phyloP scores from a whole-genome alignment of 805 yeast genomes.

The Saccharomycopsis sp. region DNA sequence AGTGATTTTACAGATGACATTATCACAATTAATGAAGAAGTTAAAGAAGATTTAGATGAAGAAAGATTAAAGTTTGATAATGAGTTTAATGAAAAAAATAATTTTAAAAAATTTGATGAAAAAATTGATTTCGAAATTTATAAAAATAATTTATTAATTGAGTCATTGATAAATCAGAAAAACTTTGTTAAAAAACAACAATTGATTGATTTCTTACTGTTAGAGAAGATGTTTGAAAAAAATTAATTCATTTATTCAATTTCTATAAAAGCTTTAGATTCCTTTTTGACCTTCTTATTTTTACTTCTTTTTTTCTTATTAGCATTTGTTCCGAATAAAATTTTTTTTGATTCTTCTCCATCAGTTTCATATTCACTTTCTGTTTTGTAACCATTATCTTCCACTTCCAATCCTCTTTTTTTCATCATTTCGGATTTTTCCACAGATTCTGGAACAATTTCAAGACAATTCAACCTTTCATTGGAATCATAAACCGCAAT shows the following conservation, averaged over 20 bases:
- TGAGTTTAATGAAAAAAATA: not conserved
- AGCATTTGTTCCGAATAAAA: conserved; percentile 36
- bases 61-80: not conserved
- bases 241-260: conserved; percentile 5
- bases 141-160: conserved; percentile 7
- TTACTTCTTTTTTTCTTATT: conserved; percentile 31
- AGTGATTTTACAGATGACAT: not conserved
- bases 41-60: not conserved
- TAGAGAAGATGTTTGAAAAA: conserved; percentile 15
- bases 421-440: conserved; percentile 68
- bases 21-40: not conserved
- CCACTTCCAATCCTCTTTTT: conserved; percentile 36
- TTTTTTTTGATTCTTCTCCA: conserved; percentile 52
- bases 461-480: conserved; percentile 82
- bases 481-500: conserved; percentile 86
- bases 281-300: conserved; percentile 30
- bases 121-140: conserved; percentile 14
- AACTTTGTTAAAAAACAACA: conserved; percentile 6
- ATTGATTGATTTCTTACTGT: conserved; percentile 12
- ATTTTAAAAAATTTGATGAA: conserved; percentile 2
- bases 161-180: conserved; percentile 4
- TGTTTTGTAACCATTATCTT: conserved; percentile 43
- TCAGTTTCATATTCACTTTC: conserved; percentile 73
- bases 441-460: conserved; percentile 62
- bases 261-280: conserved; percentile 10